Percentiles rank a stretch among this genome's conserved stretches.
Conservation (phyloP, 495 filamentous ascomycete genomes). For the Aspergillus campestris region DNA sequence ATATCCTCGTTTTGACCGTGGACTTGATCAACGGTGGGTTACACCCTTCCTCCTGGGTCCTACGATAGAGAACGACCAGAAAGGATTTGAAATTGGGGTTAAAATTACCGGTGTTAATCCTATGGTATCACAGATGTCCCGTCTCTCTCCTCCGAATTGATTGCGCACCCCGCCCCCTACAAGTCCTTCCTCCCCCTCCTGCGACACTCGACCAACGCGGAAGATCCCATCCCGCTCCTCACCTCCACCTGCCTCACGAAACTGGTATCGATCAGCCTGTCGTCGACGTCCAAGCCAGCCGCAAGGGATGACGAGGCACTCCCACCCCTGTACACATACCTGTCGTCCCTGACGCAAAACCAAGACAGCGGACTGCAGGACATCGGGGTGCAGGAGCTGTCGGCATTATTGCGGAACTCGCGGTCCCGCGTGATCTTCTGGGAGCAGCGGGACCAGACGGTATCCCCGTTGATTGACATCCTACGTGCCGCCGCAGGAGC, state of each 20-base stretch:
- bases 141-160: conserved; percentile 61
- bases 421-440: conserved; percentile 80
- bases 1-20: conserved; percentile 80
- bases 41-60: neutral
- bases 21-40: conserved; percentile 79
- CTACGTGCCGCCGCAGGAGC: conserved; percentile 70
- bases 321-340: conserved; percentile 77
- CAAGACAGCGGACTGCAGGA: conserved; percentile 86
- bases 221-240: conserved; percentile 82
- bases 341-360: conserved; percentile 69
- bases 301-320: conserved; percentile 64
- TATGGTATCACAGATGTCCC: conserved; percentile 57
- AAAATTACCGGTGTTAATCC: neutral
- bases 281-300: conserved; percentile 44
- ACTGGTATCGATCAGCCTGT: conserved; percentile 65
- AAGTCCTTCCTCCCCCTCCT: conserved; percentile 80
- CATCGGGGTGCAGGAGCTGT: conserved; percentile 88
- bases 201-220: conserved; percentile 65
- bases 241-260: conserved; percentile 79
- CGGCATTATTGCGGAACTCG: conserved; percentile 68
- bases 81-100: too few species aligned
- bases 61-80: neutral
- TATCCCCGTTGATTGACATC: conserved; percentile 74
- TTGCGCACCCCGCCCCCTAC: conserved; percentile 70
- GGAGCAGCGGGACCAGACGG: conserved; percentile 73